Evolutionary conservation across 768 basidiomycete species (phyloP).

Genomic region (Boletus reticulatus): DNA sequence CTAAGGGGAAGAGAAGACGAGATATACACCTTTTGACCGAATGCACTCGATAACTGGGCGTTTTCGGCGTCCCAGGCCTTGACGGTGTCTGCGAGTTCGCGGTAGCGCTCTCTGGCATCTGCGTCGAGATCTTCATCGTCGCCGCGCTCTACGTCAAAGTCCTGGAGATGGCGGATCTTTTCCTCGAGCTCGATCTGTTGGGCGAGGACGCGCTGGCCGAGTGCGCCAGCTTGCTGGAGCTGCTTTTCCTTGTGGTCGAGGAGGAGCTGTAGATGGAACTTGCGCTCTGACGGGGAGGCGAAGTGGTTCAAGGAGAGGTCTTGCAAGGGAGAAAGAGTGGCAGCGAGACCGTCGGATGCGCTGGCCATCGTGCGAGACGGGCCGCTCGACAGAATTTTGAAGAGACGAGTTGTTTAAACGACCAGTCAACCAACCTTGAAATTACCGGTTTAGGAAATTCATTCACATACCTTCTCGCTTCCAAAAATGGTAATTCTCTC

Average conservation of each 20-base stretch:
- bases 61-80: constrained; percentile 80
- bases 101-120: constrained; percentile 70
- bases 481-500: not conserved
- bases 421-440: not conserved
- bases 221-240: constrained; percentile 84
- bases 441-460: not conserved
- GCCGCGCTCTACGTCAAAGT: constrained; percentile 59
- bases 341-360: constrained; percentile 35
- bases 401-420: not conserved
- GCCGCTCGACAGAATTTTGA: constrained; percentile 12
- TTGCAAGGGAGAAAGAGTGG: constrained; percentile 35
- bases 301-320: constrained; percentile 42
- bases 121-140: constrained; percentile 64
- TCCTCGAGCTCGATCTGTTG: constrained; percentile 94
- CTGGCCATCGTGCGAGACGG: constrained; percentile 38
- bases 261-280: constrained; percentile 61
- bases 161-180: constrained; percentile 79
- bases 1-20: not conserved
- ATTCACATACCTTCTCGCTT: constrained; percentile 9
- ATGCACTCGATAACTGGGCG: constrained; percentile 65
- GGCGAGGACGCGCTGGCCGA: constrained; percentile 90
- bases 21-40: constrained; percentile 59
- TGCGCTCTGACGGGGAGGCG: constrained; percentile 57
- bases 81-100: constrained; percentile 74
- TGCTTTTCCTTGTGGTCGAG: constrained; percentile 91